These are phyloP conservation scores for Brassica juncea DNA, from an alignment of 345 rosid genomes.

Conservation along the genomic window DNA sequence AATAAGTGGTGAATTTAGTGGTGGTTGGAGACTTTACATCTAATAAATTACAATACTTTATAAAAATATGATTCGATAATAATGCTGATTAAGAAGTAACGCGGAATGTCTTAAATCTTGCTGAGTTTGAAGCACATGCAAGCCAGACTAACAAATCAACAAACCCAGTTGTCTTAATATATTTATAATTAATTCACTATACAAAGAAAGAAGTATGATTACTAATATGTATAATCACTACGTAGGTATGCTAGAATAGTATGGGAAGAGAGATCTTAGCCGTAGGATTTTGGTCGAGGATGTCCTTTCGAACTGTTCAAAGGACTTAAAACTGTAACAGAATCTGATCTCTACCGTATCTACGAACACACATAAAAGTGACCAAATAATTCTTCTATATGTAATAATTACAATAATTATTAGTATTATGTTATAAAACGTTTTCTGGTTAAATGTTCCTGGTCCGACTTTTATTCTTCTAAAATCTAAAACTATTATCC, in stretches of 20 bases:
- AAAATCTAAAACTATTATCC: neutral
- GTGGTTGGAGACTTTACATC: slow-evolving; percentile 35
- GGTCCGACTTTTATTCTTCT: slow-evolving; percentile 24
- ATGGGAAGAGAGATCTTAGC: slow-evolving; percentile 27
- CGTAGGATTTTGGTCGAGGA: slow-evolving; percentile 35
- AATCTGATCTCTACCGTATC: slow-evolving; percentile 44
- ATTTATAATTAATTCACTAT: slow-evolving; percentile 10
- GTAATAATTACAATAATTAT: slow-evolving; percentile 10
- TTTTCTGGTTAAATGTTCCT: slow-evolving; percentile 38
- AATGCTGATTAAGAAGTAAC: slow-evolving; percentile 30
- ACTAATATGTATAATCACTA: neutral
- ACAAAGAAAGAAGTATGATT: slow-evolving; percentile 26
- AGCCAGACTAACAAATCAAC: slow-evolving; percentile 52
- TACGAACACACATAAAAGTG: slow-evolving; percentile 28
- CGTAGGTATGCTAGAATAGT: slow-evolving; percentile 38
- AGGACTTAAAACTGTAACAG: slow-evolving; percentile 30
- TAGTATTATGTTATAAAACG: slow-evolving; percentile 6
- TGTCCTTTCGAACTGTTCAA: slow-evolving; percentile 36
- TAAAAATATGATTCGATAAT: slow-evolving; percentile 14
- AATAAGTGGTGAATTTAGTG: slow-evolving; percentile 6
- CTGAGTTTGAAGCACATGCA: slow-evolving; percentile 46
- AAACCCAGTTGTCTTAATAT: slow-evolving; percentile 37
- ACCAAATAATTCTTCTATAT: slow-evolving; percentile 31
- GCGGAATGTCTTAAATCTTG: slow-evolving; percentile 40
- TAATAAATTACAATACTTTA: slow-evolving; percentile 7